phyloP scores from a whole-genome alignment of 2,329 filamentous ascomycete species.

The Phialemonium atrogriseum region DNA sequence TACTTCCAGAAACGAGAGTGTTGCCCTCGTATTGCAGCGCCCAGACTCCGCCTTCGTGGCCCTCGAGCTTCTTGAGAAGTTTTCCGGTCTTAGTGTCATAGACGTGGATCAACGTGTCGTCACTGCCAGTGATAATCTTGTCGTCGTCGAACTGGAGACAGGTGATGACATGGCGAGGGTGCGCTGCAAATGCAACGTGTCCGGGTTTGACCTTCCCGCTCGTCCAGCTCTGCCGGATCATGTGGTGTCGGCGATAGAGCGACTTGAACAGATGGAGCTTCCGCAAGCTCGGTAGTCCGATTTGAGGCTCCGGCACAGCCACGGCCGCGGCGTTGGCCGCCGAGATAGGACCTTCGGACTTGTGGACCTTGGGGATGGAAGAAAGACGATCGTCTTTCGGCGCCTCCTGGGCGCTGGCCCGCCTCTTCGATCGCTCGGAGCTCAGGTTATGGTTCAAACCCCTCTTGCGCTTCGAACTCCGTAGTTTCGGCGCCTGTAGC shows the following conservation, averaged over 20 bases:
- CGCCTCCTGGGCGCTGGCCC: slow-evolving; percentile 39
- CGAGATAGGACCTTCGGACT: slow-evolving; percentile 75
- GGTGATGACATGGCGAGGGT: slow-evolving; percentile 92
- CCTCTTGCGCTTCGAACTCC: slow-evolving; percentile 50
- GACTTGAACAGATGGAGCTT: slow-evolving; percentile 94
- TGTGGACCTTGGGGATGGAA: slow-evolving; percentile 37
- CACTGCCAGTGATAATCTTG: slow-evolving; percentile 95
- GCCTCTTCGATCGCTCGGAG: slow-evolving; percentile 45
- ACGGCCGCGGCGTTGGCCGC: slow-evolving; percentile 77
- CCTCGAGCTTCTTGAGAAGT: slow-evolving; percentile 72
- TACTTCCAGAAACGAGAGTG: slow-evolving; percentile 89
- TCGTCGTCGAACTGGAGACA: slow-evolving; percentile 97
- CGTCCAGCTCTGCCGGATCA: slow-evolving; percentile 91
- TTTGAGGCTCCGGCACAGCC: slow-evolving; percentile 71
- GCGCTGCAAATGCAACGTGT: slow-evolving; percentile 93
- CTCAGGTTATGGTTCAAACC: slow-evolving; percentile 33
- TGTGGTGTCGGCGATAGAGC: slow-evolving; percentile 83
- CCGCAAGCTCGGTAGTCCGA: slow-evolving; percentile 70
- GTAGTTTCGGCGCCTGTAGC: slow-evolving; percentile 30
- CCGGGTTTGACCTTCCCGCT: slow-evolving; percentile 73
- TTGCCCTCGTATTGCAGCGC: slow-evolving; percentile 95
- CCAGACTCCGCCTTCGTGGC: slow-evolving; percentile 97
- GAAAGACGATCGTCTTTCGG: slow-evolving; percentile 33
- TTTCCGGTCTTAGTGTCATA: slow-evolving; percentile 95
- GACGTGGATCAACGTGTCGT: slow-evolving; percentile 95